Percentiles rank a stretch among this genome's conserved stretches.
These are phyloP conservation scores for Solioccasus polychromus DNA, from an alignment of 768 basidiomycete genomes.

Conservation along the genomic window DNA sequence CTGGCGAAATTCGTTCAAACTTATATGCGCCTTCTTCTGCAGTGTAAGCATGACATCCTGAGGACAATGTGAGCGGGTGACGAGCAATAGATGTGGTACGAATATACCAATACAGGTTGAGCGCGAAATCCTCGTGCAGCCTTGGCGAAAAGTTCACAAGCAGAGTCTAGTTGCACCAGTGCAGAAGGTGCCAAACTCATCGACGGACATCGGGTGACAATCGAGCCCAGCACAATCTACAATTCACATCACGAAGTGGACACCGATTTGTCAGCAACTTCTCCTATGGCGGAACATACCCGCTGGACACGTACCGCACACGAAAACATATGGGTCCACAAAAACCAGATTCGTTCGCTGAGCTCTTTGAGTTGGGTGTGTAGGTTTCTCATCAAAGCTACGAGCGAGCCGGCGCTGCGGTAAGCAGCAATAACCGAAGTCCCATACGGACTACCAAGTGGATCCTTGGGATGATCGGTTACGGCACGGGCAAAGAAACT, in stretches of 20 bases:
- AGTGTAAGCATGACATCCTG: conserved; percentile 65
- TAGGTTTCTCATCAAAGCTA: conserved; percentile 68
- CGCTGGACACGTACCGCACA: conserved; percentile 49
- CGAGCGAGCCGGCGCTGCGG: conserved; percentile 67
- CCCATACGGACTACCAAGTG: conserved; percentile 68
- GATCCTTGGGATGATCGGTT: conserved; percentile 71
- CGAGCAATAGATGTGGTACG: background rate
- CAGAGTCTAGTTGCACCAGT: conserved; percentile 69
- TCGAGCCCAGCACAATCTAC: conserved; percentile 67
- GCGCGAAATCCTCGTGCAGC: conserved; percentile 65
- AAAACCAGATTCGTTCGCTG: conserved; percentile 62
- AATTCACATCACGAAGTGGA: conserved; percentile 2
- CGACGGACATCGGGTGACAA: conserved; percentile 75
- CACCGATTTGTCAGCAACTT: conserved; percentile 12
- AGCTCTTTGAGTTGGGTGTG: conserved; percentile 61
- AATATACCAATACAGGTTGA: conserved; percentile 57
- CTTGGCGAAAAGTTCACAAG: conserved; percentile 71
- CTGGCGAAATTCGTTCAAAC: conserved; percentile 60
- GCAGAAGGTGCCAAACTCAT: conserved; percentile 78
- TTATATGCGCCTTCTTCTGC: conserved; percentile 63
- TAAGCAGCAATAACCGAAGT: conserved; percentile 74
- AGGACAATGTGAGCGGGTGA: conserved; percentile 8
- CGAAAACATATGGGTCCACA: conserved; percentile 51
- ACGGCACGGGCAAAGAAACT: conserved; percentile 74
- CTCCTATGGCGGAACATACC: conserved; percentile 11